Conservation (phyloP, 306 rosid species). For the Glycine soja region DNA sequence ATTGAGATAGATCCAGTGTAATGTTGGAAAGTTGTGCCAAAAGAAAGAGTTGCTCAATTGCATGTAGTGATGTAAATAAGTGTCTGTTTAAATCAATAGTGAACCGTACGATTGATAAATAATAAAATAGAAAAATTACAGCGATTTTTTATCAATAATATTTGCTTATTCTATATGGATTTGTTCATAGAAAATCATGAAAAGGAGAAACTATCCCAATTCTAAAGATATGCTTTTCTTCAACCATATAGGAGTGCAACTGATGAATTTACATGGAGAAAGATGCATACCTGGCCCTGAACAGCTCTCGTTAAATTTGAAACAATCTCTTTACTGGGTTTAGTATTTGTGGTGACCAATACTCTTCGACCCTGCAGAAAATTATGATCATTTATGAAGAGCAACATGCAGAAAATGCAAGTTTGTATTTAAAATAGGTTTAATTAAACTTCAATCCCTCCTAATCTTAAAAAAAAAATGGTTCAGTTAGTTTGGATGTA, state of each 20-base stretch:
- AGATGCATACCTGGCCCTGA: slow-evolving; percentile 73
- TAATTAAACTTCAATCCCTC: slow-evolving; percentile 14
- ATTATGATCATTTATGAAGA: slow-evolving; percentile 37
- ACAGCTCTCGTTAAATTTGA: slow-evolving; percentile 78
- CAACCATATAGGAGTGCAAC: slow-evolving; percentile 20
- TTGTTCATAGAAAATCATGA: slow-evolving; percentile 34
- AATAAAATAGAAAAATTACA: slow-evolving; percentile 27
- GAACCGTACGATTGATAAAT: slow-evolving; percentile 5
- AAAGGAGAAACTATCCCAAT: slow-evolving; percentile 34
- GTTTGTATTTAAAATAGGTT: slow-evolving; percentile 4
- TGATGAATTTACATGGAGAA: slow-evolving; percentile 23
- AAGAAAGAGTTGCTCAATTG: slow-evolving; percentile 15
- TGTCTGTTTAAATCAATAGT: not conserved
- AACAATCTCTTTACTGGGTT: slow-evolving; percentile 81
- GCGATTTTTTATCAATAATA: not conserved
- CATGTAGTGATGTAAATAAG: not conserved
- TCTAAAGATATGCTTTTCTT: slow-evolving; percentile 13
- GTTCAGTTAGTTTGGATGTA: slow-evolving; percentile 29
- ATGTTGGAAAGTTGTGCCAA: slow-evolving; percentile 37
- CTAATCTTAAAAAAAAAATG: not conserved
- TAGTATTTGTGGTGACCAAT: slow-evolving; percentile 80
- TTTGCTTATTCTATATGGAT: not conserved
- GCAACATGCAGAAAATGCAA: slow-evolving; percentile 41
- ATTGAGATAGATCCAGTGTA: slow-evolving; percentile 37
- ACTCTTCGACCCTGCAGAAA: slow-evolving; percentile 79